Conservation (phyloP, 129 eudicot species). For the Centrapalus pauciflorus region DNA sequence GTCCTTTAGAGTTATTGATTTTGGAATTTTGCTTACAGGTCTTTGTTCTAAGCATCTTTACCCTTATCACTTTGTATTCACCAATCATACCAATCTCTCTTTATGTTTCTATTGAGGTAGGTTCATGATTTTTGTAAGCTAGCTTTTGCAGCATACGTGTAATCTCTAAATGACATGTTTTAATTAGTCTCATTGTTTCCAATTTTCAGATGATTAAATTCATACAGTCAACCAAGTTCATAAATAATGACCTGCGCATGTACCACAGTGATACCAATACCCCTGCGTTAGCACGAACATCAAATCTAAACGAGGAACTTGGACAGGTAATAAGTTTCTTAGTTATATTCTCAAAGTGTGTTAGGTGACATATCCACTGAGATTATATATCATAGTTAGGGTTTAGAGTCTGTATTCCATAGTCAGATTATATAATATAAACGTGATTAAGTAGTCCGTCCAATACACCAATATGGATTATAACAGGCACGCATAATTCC, state of each 20-base stretch:
- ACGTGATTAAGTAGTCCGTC: not conserved
- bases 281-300: slow-evolving; percentile 94
- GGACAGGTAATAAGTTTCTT: slow-evolving; percentile 63
- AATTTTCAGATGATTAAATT: slow-evolving; percentile 87
- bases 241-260: slow-evolving; percentile 92
- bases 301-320: slow-evolving; percentile 98
- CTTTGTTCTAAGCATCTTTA: slow-evolving; percentile 69
- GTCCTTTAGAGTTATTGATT: slow-evolving; percentile 11
- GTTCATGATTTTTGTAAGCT: slow-evolving; percentile 3
- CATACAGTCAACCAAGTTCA: slow-evolving; percentile 83
- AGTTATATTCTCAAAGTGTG: not conserved
- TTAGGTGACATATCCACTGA: not conserved
- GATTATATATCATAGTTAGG: not conserved
- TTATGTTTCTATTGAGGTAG: slow-evolving; percentile 97
- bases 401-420: not conserved
- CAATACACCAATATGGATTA: too few species aligned
- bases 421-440: not conserved
- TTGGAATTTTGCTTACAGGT: slow-evolving; percentile 50
- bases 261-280: slow-evolving; percentile 89
- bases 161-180: slow-evolving; percentile 4
- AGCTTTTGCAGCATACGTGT: not conserved
- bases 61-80: slow-evolving; percentile 89
- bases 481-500: not conserved
- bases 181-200: slow-evolving; percentile 5
- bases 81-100: slow-evolving; percentile 97